These are phyloP conservation scores for Pyrenopolyporus hunteri DNA, from an alignment of 495 filamentous ascomycete genomes.

Conservation along the genomic window DNA sequence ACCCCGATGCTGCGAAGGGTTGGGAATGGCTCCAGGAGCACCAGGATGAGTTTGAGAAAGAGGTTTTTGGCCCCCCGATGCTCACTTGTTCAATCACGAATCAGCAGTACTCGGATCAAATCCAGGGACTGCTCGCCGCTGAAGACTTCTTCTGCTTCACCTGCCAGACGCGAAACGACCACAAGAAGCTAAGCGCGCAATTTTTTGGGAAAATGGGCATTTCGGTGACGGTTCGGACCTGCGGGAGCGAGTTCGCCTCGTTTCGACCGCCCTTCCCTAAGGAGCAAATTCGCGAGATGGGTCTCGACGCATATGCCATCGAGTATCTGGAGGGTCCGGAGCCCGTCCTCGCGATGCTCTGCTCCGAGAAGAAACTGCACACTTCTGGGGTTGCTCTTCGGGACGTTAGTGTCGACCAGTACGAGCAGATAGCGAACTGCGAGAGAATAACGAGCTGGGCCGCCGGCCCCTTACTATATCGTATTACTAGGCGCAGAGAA, in stretches of 20 bases:
- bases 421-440: conserved; percentile 58
- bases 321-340: conserved; percentile 82
- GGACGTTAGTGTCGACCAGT: conserved; percentile 70
- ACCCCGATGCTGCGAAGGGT: conserved; percentile 66
- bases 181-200: conserved; percentile 67
- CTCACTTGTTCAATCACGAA: conserved; percentile 83
- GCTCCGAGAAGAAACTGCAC: conserved; percentile 68
- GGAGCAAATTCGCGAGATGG: conserved; percentile 59
- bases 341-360: conserved; percentile 86
- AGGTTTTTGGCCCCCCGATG: conserved; percentile 85
- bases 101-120: conserved; percentile 68
- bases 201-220: conserved; percentile 63
- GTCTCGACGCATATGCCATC: conserved; percentile 79
- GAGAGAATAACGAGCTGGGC: conserved; percentile 65
- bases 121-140: conserved; percentile 72
- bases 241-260: conserved; percentile 52
- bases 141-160: conserved; percentile 77
- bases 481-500: conserved; percentile 68
- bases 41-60: conserved; percentile 71
- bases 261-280: conserved; percentile 63
- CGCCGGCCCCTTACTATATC: conserved; percentile 62
- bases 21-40: conserved; percentile 85
- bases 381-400: conserved; percentile 65
- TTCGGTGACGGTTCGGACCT: conserved; percentile 67
- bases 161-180: conserved; percentile 72